Percentiles rank a stretch among this genome's conserved stretches.
Conservation (phyloP, 2,329 filamentous ascomycete genomes). For the Phyllosticta citrichinensis region DNA sequence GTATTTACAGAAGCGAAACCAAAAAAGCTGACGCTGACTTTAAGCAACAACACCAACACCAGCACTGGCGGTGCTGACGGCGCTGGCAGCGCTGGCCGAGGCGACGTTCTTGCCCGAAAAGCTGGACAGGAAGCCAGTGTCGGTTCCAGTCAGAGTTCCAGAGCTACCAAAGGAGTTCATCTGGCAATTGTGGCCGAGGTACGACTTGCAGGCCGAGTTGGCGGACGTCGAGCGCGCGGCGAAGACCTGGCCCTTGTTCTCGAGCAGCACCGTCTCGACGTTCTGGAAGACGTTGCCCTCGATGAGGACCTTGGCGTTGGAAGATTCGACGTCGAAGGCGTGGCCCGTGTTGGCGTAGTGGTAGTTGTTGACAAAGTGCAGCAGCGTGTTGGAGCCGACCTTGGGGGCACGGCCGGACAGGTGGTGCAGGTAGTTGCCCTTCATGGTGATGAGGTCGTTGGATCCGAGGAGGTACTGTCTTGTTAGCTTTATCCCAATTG, state of each 20-base stretch:
- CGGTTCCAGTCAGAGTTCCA: slow-evolving; percentile 22
- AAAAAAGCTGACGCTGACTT: neutral
- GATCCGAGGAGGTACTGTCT: slow-evolving; percentile 43
- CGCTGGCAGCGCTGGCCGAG: slow-evolving; percentile 29
- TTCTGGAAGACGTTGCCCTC: slow-evolving; percentile 52
- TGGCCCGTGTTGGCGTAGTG: slow-evolving; percentile 46
- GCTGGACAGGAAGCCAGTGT: slow-evolving; percentile 39
- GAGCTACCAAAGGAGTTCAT: slow-evolving; percentile 33
- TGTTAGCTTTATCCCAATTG: too few species aligned
- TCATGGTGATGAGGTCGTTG: slow-evolving; percentile 47
- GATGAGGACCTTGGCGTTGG: slow-evolving; percentile 35
- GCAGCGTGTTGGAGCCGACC: slow-evolving; percentile 44
- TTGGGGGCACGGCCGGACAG: slow-evolving; percentile 49
- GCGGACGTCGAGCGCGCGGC: slow-evolving; percentile 19
- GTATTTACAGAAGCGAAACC: neutral
- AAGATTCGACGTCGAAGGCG: slow-evolving; percentile 42
- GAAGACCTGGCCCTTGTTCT: slow-evolving; percentile 34
- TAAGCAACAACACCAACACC: slow-evolving; percentile 32
- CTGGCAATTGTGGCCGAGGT: slow-evolving; percentile 42
- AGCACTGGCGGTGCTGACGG: slow-evolving; percentile 31
- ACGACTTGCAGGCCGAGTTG: slow-evolving; percentile 33
- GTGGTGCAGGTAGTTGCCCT: slow-evolving; percentile 52
- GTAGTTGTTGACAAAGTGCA: slow-evolving; percentile 56
- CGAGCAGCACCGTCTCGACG: slow-evolving; percentile 34
- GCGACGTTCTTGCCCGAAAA: slow-evolving; percentile 47